These are phyloP conservation scores for Umbelopsis vinacea DNA, from an alignment of 192 early-diverging fungal genomes.

Conservation along the genomic window DNA sequence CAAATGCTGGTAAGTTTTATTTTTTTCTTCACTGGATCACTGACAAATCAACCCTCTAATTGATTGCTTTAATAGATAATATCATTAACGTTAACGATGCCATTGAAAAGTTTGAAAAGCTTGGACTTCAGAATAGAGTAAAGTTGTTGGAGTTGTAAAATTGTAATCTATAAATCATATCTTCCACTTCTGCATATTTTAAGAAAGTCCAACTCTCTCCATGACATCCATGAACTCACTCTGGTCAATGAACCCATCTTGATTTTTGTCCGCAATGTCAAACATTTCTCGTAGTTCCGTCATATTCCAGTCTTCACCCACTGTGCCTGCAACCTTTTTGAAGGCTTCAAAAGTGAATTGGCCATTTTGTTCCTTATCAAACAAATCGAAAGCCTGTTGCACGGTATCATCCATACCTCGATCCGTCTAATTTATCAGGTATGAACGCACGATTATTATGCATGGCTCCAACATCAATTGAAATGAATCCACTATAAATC, in stretches of 20 bases:
- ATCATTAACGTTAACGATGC: neutral
- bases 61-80: neutral
- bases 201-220: neutral
- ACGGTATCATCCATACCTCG: constrained; percentile 11
- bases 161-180: neutral
- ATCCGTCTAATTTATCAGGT: neutral
- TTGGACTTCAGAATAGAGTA: neutral
- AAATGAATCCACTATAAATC: neutral
- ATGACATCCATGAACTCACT: constrained; percentile 11
- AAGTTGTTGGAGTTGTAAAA: neutral
- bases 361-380: neutral
- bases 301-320: constrained; percentile 1
- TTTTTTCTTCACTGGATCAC: neutral
- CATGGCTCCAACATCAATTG: no score
- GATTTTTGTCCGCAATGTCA: constrained; percentile 17
- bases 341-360: constrained; percentile 4
- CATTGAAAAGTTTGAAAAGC: constrained; percentile 10
- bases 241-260: constrained; percentile 6
- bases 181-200: neutral
- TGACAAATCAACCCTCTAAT: neutral
- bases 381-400: neutral
- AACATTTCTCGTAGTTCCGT: constrained; percentile 4
- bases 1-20: neutral
- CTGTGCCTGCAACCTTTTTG: neutral
- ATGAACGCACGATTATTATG: neutral